Evolutionary conservation across 306 rosid species (phyloP).

Genomic region (Vicia villosa): DNA sequence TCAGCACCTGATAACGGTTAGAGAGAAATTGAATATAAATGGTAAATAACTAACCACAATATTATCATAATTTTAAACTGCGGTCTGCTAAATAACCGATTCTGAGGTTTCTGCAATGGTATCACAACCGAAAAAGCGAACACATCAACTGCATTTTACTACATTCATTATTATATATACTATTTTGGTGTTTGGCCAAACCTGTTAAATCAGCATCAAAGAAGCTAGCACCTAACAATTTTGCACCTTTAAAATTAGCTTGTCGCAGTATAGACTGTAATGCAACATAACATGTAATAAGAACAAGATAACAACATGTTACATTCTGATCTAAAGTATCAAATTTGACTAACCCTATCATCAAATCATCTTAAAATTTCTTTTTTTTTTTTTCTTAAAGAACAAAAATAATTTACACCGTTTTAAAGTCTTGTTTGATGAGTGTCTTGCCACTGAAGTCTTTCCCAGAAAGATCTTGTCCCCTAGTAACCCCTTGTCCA

Average conservation of each 20-base stretch:
- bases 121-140: too few species aligned
- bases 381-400: too few species aligned
- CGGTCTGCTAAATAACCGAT: not conserved
- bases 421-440: conserved; percentile 94
- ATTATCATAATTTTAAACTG: not conserved
- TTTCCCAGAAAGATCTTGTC: conserved; percentile 88
- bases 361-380: too few species aligned
- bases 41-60: not conserved
- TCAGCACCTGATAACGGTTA: conserved; percentile 66
- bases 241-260: conserved; percentile 87
- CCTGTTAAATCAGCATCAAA: conserved; percentile 96
- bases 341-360: too few species aligned
- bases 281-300: conserved; percentile 22
- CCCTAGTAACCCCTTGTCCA: conserved; percentile 87
- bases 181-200: conserved; percentile 22
- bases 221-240: conserved; percentile 91
- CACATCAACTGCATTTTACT: not conserved
- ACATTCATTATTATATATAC: conserved; percentile 6
- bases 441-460: conserved; percentile 90
- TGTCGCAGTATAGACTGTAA: conserved; percentile 80
- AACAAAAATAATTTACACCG: conserved; percentile 49
- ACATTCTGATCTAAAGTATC: conserved; percentile 15
- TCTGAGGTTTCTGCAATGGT: too few species aligned
- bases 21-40: conserved; percentile 20
- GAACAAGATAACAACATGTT: conserved; percentile 15